Evolutionary conservation across 441 rosid species (phyloP).

Genomic region (Euphorbia schlechtendalii): DNA sequence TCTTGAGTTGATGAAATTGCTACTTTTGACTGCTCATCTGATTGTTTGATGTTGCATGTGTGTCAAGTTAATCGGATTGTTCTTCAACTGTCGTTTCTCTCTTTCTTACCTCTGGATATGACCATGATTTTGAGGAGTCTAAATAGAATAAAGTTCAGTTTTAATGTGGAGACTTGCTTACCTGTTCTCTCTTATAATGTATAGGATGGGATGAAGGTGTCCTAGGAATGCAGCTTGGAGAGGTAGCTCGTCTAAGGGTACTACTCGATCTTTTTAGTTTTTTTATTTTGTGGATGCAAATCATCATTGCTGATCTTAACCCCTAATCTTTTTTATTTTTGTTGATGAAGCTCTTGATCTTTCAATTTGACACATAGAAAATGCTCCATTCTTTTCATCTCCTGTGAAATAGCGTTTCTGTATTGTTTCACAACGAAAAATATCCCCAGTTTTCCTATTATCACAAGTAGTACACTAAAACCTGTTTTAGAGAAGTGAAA

Average conservation of each 20-base stretch:
- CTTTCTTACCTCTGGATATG: not conserved
- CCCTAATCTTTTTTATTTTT: too few species aligned
- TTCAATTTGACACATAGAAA: not conserved
- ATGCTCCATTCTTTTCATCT: too few species aligned
- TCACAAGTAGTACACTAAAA: not conserved
- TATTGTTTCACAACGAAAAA: too few species aligned
- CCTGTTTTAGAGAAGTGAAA: not conserved
- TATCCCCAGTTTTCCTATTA: not conserved
- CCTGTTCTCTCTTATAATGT: conserved; percentile 8
- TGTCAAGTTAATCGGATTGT: not conserved
- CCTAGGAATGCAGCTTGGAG: conserved; percentile 89
- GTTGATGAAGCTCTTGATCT: too few species aligned
- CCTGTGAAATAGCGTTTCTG: too few species aligned
- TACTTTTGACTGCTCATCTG: not conserved
- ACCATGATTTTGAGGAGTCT: not conserved
- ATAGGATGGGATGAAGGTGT: conserved; percentile 99
- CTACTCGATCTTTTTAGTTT: conserved; percentile 12
- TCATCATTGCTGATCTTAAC: not conserved
- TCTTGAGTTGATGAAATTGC: not conserved
- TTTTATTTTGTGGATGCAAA: not conserved
- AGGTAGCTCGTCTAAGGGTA: conserved; percentile 87
- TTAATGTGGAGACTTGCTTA: conserved; percentile 7
- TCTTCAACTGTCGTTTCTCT: not conserved
- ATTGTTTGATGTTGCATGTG: not conserved
- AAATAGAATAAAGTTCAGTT: not conserved